phyloP scores from a whole-genome alignment of 345 rosid species.

The Triadica sebifera region DNA sequence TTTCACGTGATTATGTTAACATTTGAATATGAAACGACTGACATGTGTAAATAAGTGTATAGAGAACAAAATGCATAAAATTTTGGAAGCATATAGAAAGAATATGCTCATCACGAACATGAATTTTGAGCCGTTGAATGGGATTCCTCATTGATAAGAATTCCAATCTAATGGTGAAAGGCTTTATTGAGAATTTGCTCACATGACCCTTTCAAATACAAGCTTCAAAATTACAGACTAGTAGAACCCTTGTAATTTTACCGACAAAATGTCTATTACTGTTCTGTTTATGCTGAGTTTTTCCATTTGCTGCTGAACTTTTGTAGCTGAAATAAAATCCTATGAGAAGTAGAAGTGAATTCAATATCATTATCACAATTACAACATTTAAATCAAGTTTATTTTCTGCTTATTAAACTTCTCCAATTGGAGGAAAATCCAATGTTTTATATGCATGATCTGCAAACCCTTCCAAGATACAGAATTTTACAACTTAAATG shows the following conservation, averaged over 20 bases:
- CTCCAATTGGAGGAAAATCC: conserved; percentile 10
- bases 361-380: background rate
- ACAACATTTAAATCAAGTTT: conserved; percentile 7
- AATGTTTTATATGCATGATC: conserved; percentile 8
- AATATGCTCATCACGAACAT: background rate
- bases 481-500: conserved; percentile 25
- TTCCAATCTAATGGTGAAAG: background rate
- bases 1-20: too few relatives aligned
- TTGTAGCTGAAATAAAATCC: background rate
- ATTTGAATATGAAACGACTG: background rate
- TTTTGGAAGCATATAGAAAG: background rate
- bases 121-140: background rate
- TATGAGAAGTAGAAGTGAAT: too few relatives aligned
- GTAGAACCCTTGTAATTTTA: too few relatives aligned
- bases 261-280: background rate
- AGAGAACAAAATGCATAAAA: background rate
- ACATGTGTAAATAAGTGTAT: background rate
- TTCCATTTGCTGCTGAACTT: background rate
- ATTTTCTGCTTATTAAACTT: conserved; percentile 18
- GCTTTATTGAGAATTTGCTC: too few relatives aligned
- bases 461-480: conserved; percentile 6
- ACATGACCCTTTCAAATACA: too few relatives aligned
- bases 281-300: too few relatives aligned
- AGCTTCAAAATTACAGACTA: too few relatives aligned
- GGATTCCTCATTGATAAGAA: background rate